Evolutionary conservation across 805 yeast genomes (phyloP).

Genomic region (Priceomyces medius): DNA sequence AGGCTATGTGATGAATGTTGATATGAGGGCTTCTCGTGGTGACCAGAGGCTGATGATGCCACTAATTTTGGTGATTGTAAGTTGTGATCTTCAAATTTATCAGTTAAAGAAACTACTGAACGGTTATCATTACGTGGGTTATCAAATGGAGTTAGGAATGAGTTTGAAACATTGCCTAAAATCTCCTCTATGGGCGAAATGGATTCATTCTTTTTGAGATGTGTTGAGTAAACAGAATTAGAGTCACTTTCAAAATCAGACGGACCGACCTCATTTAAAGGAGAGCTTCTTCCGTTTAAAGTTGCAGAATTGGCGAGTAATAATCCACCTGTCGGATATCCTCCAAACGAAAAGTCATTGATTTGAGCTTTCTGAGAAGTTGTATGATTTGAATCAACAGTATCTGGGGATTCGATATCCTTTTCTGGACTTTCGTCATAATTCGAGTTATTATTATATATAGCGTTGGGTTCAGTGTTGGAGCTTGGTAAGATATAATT

Average conservation of each 20-base stretch:
- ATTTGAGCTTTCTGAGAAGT: slow-evolving; percentile 13
- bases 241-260: slow-evolving; percentile 26
- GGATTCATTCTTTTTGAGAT: slow-evolving; percentile 6
- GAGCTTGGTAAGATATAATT: not conserved
- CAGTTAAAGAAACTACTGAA: slow-evolving; percentile 26
- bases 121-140: slow-evolving; percentile 5
- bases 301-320: slow-evolving; percentile 5
- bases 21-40: not conserved
- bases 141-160: slow-evolving; percentile 6
- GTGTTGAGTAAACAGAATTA: slow-evolving; percentile 15
- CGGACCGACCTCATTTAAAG: slow-evolving; percentile 1
- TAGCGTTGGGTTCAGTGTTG: not conserved
- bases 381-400: slow-evolving; percentile 4
- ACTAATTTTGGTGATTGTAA: slow-evolving; percentile 19
- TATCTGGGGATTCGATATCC: not conserved
- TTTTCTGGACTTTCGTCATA: not conserved
- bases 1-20: not conserved
- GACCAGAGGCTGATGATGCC: slow-evolving; percentile 5
- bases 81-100: slow-evolving; percentile 27
- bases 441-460: not conserved
- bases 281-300: slow-evolving; percentile 1
- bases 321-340: slow-evolving; percentile 17
- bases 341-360: slow-evolving; percentile 16
- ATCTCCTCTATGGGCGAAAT: slow-evolving; percentile 8
- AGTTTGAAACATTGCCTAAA: slow-evolving; percentile 1